phyloP scores from a whole-genome alignment of 2,329 filamentous ascomycete genomes.

The Lasiodiplodia gonubiensis region DNA sequence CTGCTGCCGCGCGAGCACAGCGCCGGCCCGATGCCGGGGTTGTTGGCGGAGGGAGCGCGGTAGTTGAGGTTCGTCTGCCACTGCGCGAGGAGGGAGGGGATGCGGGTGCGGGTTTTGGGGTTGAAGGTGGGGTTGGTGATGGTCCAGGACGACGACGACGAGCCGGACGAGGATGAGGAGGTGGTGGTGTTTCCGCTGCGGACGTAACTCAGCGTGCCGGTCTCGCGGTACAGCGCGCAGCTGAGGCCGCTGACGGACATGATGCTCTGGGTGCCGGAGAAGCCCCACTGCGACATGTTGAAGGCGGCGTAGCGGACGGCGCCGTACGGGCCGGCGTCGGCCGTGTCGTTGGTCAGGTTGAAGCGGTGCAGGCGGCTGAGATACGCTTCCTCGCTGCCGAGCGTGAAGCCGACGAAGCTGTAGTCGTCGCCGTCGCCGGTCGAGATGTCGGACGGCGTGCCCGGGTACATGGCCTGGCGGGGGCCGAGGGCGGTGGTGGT shows the following conservation, averaged over 20 bases:
- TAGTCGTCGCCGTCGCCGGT: slow-evolving; percentile 1
- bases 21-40: slow-evolving; percentile 6
- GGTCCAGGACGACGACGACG: not conserved
- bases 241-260: slow-evolving; percentile 5
- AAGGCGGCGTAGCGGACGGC: not conserved
- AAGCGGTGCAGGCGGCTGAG: not conserved
- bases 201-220: not conserved
- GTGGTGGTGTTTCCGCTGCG: not conserved
- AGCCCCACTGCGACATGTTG: not conserved
- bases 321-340: not conserved
- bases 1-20: not conserved
- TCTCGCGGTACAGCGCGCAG: slow-evolving; percentile 5
- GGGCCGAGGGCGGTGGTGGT: not conserved
- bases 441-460: not conserved
- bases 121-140: not conserved
- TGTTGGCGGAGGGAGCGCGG: not conserved
- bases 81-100: not conserved
- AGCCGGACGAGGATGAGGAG: not conserved
- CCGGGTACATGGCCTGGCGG: not conserved
- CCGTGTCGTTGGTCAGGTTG: slow-evolving; percentile 5
- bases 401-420: not conserved
- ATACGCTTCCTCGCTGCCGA: not conserved
- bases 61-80: slow-evolving; percentile 18
- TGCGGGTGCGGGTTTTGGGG: not conserved
- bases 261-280: not conserved